Percentiles rank a stretch among this genome's conserved stretches.
Conservation (phyloP, 805 yeast species). For the Teunomyces funiuensis region DNA sequence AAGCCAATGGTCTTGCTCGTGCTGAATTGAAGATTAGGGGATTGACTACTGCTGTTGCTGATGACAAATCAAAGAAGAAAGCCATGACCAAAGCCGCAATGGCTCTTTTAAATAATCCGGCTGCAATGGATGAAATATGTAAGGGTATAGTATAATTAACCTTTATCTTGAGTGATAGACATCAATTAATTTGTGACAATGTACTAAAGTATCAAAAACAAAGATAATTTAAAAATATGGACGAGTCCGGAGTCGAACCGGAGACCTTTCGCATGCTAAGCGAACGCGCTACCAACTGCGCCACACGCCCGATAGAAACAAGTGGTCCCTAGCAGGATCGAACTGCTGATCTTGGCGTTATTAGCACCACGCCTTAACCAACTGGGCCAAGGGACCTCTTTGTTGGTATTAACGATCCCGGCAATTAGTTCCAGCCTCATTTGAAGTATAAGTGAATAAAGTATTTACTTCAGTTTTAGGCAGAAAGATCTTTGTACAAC, state of each 20-base stretch:
- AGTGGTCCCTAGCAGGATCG: conserved; percentile 39
- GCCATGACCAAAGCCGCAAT: conserved; percentile 44
- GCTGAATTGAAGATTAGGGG: conserved; percentile 31
- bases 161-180: no score
- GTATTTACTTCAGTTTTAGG: no score
- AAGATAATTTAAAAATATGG: conserved; percentile 38
- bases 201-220: background rate
- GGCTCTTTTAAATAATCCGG: conserved; percentile 29
- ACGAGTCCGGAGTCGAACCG: conserved; percentile 78
- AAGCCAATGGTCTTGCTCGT: conserved; percentile 8
- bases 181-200: background rate
- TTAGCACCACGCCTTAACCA: conserved; percentile 62
- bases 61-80: conserved; percentile 37
- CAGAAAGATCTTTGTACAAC: no score
- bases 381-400: conserved; percentile 56
- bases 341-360: conserved; percentile 53
- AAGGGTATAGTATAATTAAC: background rate
- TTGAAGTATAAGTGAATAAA: no score
- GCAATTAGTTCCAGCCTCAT: no score
- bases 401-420: background rate
- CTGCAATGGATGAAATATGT: conserved; percentile 15
- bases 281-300: conserved; percentile 84
- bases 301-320: conserved; percentile 62
- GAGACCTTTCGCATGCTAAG: conserved; percentile 80
- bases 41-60: conserved; percentile 29